A percentile compares a stretch with the other conserved stretches of the same genome.
These are phyloP conservation scores for Saccharomyces kudriavzevii DNA, from an alignment of 805 yeast species.

Conservation along the genomic window DNA sequence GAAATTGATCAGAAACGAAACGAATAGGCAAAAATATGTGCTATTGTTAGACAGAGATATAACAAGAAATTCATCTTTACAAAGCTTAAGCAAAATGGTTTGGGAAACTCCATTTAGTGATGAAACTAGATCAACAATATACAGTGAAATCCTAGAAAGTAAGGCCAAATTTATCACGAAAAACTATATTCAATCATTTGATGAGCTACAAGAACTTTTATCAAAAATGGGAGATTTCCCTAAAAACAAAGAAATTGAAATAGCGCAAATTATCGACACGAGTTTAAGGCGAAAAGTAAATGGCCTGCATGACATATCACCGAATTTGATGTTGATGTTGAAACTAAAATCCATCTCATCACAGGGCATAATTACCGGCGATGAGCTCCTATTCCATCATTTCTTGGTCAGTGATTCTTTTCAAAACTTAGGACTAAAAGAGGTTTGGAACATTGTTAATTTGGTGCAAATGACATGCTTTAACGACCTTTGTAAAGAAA, in stretches of 20 bases:
- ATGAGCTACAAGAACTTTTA: slow-evolving; percentile 30
- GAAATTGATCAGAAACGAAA: slow-evolving; percentile 12
- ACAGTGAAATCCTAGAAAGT: slow-evolving; percentile 21
- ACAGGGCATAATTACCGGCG: slow-evolving; percentile 31
- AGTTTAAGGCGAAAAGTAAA: slow-evolving; percentile 15
- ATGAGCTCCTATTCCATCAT: slow-evolving; percentile 30
- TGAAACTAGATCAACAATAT: slow-evolving; percentile 18
- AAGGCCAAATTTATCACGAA: slow-evolving; percentile 16
- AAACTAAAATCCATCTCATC: slow-evolving; percentile 32
- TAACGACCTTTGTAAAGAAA: slow-evolving; percentile 22
- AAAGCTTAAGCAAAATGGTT: slow-evolving; percentile 16
- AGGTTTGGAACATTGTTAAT: slow-evolving; percentile 29
- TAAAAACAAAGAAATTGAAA: slow-evolving; percentile 25
- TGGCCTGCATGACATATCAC: slow-evolving; percentile 10
- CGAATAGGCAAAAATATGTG: slow-evolving; percentile 16
- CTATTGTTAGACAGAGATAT: slow-evolving; percentile 19
- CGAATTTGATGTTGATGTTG: slow-evolving; percentile 24
- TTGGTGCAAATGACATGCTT: slow-evolving; percentile 29
- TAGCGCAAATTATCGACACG: slow-evolving; percentile 14
- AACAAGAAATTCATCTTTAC: slow-evolving; percentile 19
- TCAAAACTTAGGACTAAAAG: slow-evolving; percentile 7
- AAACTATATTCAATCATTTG: slow-evolving; percentile 32
- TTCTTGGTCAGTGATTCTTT: slow-evolving; percentile 19
- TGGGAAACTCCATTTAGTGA: slow-evolving; percentile 27
- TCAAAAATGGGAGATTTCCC: slow-evolving; percentile 26